Conservation (phyloP, 2,329 filamentous ascomycete genomes). For the Neonectria hederae region DNA sequence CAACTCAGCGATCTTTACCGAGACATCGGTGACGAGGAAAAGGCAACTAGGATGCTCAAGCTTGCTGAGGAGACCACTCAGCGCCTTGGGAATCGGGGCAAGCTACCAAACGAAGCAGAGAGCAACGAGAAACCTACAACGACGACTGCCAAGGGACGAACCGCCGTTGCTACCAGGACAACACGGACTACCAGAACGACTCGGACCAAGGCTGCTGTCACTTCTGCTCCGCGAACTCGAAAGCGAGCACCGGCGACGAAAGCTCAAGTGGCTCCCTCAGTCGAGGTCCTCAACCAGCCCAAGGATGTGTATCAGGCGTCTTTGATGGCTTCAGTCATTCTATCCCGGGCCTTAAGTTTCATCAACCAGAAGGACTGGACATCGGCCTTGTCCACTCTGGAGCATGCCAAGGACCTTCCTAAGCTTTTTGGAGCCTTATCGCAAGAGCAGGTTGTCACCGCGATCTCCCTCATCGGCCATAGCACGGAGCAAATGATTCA, state of each 20-base stretch:
- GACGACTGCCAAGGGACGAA: slow-evolving; percentile 27
- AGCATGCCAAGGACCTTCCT: slow-evolving; percentile 57
- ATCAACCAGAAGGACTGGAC: slow-evolving; percentile 65
- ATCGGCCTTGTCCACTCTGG: slow-evolving; percentile 65
- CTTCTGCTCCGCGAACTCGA: slow-evolving; percentile 28
- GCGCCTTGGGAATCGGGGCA: slow-evolving; percentile 42
- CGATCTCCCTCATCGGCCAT: slow-evolving; percentile 73
- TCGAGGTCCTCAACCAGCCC: slow-evolving; percentile 34
- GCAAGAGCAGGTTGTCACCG: slow-evolving; percentile 69
- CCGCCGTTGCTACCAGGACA: slow-evolving; percentile 37
- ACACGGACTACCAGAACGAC: slow-evolving; percentile 40
- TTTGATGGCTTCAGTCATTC: slow-evolving; percentile 47
- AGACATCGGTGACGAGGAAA: slow-evolving; percentile 56
- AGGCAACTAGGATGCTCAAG: slow-evolving; percentile 55
- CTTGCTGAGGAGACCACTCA: slow-evolving; percentile 60
- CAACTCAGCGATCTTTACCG: slow-evolving; percentile 66
- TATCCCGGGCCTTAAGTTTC: slow-evolving; percentile 55
- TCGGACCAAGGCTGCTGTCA: slow-evolving; percentile 34
- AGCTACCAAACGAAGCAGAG: slow-evolving; percentile 18
- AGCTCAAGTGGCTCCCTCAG: slow-evolving; percentile 33
- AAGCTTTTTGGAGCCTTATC: slow-evolving; percentile 52
- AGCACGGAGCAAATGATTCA: slow-evolving; percentile 77
- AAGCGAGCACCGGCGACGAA: slow-evolving; percentile 38
- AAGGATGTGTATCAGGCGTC: slow-evolving; percentile 50
- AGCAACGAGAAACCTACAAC: slow-evolving; percentile 18